Conservation (phyloP, 371 early-diverging fungal genomes). For the Mucor lusitanicus region DNA sequence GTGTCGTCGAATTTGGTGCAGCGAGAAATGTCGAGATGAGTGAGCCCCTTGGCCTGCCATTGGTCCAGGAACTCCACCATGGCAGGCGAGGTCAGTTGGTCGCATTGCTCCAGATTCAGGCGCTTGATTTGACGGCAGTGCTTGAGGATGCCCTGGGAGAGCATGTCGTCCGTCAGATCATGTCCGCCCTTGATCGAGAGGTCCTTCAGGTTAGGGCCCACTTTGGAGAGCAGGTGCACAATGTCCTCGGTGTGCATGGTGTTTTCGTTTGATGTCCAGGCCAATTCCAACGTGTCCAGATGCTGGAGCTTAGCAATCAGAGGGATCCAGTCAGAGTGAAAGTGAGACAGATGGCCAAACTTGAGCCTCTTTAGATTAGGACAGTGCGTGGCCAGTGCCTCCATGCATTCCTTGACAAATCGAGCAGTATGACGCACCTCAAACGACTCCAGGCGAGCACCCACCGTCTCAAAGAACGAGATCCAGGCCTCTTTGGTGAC, state of each 20-base stretch:
- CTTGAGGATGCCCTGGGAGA: slow-evolving; percentile 57
- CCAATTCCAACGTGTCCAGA: slow-evolving; percentile 50
- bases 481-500: slow-evolving; percentile 63
- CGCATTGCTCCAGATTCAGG: slow-evolving; percentile 60
- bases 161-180: slow-evolving; percentile 52
- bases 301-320: slow-evolving; percentile 35
- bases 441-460: slow-evolving; percentile 58
- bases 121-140: slow-evolving; percentile 54
- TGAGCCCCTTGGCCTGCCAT: slow-evolving; percentile 52
- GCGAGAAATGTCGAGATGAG: slow-evolving; percentile 53
- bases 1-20: slow-evolving; percentile 60
- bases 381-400: slow-evolving; percentile 58
- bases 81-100: slow-evolving; percentile 60
- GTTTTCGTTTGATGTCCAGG: slow-evolving; percentile 41
- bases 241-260: slow-evolving; percentile 12
- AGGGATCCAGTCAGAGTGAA: slow-evolving; percentile 57
- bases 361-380: slow-evolving; percentile 58
- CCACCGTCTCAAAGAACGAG: slow-evolving; percentile 56
- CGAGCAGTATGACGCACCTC: slow-evolving; percentile 63
- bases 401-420: slow-evolving; percentile 52
- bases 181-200: slow-evolving; percentile 60
- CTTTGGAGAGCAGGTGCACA: slow-evolving; percentile 3
- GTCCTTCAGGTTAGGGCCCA: slow-evolving; percentile 39
- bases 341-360: slow-evolving; percentile 51
- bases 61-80: slow-evolving; percentile 56